Conservation (phyloP, 306 rosid genomes). For the Cicer chorassanicum region DNA sequence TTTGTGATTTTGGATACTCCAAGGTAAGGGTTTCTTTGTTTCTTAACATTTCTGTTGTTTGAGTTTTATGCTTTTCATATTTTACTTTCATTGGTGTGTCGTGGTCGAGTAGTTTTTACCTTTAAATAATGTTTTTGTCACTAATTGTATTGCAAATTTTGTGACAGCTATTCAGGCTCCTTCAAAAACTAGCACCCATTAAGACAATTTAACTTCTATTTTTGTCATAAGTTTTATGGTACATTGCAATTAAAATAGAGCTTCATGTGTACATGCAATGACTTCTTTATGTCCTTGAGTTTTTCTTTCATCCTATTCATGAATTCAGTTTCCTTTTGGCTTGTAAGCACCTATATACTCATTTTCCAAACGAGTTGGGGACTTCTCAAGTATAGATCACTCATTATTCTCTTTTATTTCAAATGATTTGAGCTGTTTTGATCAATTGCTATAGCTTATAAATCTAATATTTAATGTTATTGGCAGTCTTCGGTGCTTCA, state of each 20-base stretch:
- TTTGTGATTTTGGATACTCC: conserved; percentile 97
- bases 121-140: conserved; percentile 32
- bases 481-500: conserved; percentile 89
- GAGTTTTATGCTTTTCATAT: conserved; percentile 9
- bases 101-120: conserved; percentile 21
- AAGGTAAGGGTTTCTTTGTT: conserved; percentile 59
- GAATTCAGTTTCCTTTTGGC: conserved; percentile 6
- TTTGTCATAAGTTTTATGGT: conserved; percentile 5
- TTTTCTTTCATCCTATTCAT: conserved; percentile 27
- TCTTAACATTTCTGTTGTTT: conserved; percentile 19
- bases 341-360: background rate
- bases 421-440: conserved; percentile 5
- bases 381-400: conserved; percentile 16
- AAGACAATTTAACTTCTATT: background rate
- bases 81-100: background rate
- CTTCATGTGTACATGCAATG: conserved; percentile 12
- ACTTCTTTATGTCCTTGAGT: conserved; percentile 21
- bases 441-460: background rate
- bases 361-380: conserved; percentile 38
- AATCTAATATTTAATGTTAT: conserved; percentile 37
- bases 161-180: background rate
- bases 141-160: background rate
- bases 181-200: background rate
- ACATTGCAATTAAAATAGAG: conserved; percentile 17
- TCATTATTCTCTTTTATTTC: background rate